Conservation (phyloP, 306 rosid genomes). For the Delonix regia region DNA sequence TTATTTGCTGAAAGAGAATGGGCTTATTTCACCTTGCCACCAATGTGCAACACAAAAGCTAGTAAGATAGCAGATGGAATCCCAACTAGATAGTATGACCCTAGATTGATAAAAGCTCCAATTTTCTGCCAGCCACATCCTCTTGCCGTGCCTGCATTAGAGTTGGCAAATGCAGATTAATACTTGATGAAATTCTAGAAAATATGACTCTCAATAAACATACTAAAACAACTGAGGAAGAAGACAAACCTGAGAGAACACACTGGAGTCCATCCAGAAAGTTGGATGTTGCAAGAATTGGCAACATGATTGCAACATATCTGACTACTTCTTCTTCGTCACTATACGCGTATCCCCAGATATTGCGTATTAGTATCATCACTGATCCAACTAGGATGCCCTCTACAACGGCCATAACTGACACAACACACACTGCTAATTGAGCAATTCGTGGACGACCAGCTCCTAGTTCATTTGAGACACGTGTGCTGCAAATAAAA, state of each 20-base stretch:
- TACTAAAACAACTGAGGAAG: background rate
- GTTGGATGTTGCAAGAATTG: slow-evolving; percentile 61
- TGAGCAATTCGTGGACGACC: slow-evolving; percentile 59
- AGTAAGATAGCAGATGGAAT: slow-evolving; percentile 62
- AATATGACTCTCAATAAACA: background rate
- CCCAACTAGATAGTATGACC: slow-evolving; percentile 76
- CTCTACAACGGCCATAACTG: slow-evolving; percentile 54
- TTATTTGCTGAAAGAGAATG: background rate
- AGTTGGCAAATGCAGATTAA: background rate
- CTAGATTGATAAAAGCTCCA: slow-evolving; percentile 77
- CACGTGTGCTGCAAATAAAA: slow-evolving; percentile 58
- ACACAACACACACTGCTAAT: slow-evolving; percentile 59
- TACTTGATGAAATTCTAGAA: background rate
- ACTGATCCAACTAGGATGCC: slow-evolving; percentile 51
- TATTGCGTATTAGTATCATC: slow-evolving; percentile 57
- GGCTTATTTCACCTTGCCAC: slow-evolving; percentile 61
- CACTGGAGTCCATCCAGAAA: slow-evolving; percentile 74
- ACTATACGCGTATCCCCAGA: slow-evolving; percentile 78
- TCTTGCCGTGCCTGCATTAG: slow-evolving; percentile 65
- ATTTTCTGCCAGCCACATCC: slow-evolving; percentile 90
- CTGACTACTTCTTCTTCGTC: slow-evolving; percentile 59
- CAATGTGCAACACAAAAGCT: slow-evolving; percentile 63
- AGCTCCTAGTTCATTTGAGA: slow-evolving; percentile 83
- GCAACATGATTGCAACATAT: slow-evolving; percentile 65
- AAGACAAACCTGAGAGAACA: slow-evolving; percentile 64